Evolutionary conservation across 202 grass and related monocot species (phyloP).

Genomic region (Miscanthus sacchariflorus): DNA sequence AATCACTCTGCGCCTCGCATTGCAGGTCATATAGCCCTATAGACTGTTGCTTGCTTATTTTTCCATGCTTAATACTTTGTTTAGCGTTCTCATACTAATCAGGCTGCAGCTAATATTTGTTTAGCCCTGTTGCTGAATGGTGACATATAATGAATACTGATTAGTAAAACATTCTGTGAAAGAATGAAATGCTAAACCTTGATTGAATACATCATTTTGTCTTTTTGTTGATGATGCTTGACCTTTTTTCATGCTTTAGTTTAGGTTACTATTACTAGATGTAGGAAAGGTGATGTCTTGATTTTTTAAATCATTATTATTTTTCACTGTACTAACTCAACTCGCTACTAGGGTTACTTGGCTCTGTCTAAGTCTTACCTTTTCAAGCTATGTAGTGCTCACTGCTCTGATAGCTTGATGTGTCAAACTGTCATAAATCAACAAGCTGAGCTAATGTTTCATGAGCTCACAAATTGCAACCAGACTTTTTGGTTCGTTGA

Average conservation of each 20-base stretch:
- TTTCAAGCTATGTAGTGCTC: not conserved
- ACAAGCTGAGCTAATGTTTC: conserved; percentile 9
- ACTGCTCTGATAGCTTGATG: not conserved
- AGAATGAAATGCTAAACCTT: conserved; percentile 31
- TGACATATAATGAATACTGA: conserved; percentile 20
- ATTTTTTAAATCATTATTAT: not conserved
- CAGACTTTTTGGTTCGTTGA: not conserved
- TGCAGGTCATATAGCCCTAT: conserved; percentile 73
- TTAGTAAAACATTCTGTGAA: conserved; percentile 18
- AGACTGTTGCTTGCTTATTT: conserved; percentile 28
- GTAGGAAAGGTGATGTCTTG: not conserved
- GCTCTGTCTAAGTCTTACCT: not conserved
- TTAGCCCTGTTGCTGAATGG: not conserved
- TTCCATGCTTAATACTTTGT: conserved; percentile 23
- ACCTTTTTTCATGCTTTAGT: conserved; percentile 1
- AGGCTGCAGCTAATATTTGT: conserved; percentile 3
- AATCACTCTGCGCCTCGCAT: conserved; percentile 68
- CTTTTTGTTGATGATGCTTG: conserved; percentile 20
- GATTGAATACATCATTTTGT: conserved; percentile 7
- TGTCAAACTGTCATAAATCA: conserved; percentile 15
- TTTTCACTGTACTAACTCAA: not conserved
- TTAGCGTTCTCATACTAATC: conserved; percentile 13
- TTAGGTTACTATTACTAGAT: not conserved
- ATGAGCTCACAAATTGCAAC: not conserved
- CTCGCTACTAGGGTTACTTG: not conserved